Conservation (phyloP, 2,329 filamentous ascomycete genomes). For the Venturia pyrina region DNA sequence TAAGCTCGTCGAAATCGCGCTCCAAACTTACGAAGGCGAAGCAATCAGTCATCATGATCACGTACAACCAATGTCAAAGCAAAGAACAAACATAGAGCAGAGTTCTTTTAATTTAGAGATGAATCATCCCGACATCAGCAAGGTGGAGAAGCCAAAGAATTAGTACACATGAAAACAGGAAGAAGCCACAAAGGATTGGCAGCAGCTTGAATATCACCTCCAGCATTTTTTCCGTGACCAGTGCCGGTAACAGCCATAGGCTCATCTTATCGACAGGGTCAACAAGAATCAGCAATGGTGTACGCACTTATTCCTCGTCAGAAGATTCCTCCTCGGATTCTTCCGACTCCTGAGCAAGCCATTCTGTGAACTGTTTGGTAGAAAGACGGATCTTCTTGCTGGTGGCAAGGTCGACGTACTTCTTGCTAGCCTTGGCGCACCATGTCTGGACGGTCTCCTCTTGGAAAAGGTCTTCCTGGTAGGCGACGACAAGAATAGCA, state of each 20-base stretch:
- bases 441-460: slow-evolving; percentile 86
- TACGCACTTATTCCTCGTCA: background rate
- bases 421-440: slow-evolving; percentile 95
- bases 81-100: background rate
- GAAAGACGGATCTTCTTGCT: slow-evolving; percentile 95
- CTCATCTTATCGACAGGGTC: background rate
- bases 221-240: background rate
- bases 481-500: slow-evolving; percentile 80
- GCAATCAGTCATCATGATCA: background rate
- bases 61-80: background rate
- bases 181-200: background rate
- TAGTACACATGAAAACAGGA: background rate
- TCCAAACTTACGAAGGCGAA: background rate
- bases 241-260: background rate
- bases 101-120: background rate
- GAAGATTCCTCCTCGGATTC: slow-evolving; percentile 50
- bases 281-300: background rate
- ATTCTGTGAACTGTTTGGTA: slow-evolving; percentile 85
- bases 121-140: background rate
- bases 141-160: background rate
- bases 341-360: slow-evolving; percentile 79
- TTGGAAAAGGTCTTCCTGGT: slow-evolving; percentile 77
- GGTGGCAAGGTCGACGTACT: slow-evolving; percentile 81
- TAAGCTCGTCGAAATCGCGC: background rate
- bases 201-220: background rate